Evolutionary conservation across 805 yeast species (phyloP), one percentile per base, ranked within the genome.

Genomic region (Candida cerambycidarum): DNA sequence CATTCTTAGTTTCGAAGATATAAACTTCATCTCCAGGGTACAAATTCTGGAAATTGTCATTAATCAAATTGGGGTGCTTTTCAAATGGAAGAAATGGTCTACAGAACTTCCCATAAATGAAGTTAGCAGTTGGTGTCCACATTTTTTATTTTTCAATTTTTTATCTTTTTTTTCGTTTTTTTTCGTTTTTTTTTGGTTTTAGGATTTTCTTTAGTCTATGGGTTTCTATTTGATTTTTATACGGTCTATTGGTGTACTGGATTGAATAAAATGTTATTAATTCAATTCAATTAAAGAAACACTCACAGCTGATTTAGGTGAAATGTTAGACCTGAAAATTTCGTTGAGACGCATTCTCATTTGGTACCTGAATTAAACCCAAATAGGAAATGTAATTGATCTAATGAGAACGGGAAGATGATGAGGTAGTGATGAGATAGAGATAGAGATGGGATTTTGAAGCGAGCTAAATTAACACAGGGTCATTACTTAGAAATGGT

Each of bases 11-110:
- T 57, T 88, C 96, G 56, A 87, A 85, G 14, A 86, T 67, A 58
- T 76, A 85, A 24, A 85, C 80, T 48, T 83, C 87, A 61, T 87
- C 95, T 27, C 95, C 96, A 15, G 83, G 82, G 55, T 79, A 83
- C 35, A 83, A 60, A 57, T 83, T 78, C 45, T 67, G 68, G 61
- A 71, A 75, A 47, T 69, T 57, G 2, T 57, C 62, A 44, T 65
- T 66, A 30, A 54, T 56, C 46, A 69, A 58, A 23, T 61, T 58
- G 4, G 73, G 72, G 46, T 63, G 68, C 45, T 66, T 69, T 39
- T 67, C 73, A 42, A 60, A 59, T 8, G 76, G 76, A 29, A 69
- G 56, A 52, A 70, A 70, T 4, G 73, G 65, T 44, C 59, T 66
- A 45, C 62, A 56, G 36, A 70, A 50, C 43, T 65, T 61, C 13